Evolutionary conservation across 2,329 filamentous ascomycete genomes (phyloP), one percentile per base, ranked within the genome.

Genomic region (Nothomitra cinnamomea): DNA sequence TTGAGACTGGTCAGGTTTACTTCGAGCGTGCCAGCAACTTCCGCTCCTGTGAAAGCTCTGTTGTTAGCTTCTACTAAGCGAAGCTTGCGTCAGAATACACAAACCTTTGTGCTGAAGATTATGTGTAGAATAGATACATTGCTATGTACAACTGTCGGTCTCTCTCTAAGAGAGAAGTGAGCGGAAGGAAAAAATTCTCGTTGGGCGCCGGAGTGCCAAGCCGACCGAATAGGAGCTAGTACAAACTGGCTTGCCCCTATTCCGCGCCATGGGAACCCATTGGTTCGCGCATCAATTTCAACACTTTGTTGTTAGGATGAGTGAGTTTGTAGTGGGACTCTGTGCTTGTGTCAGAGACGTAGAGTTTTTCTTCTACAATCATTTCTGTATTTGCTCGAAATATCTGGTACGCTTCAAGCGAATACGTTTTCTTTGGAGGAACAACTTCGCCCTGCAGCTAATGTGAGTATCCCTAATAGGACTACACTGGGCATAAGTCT

Each of bases 351-450:
- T 42, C 40, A 42, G 40, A 42, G 40, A 42, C 40, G 40, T 42
- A 42, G 40, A 42, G 40, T 42, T 42, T 42, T 42, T 42, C 40
- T 42, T 42, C 40, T 42, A 42, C 40, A 42, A 42, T 42, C 40
- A 42, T 42, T 8, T 42, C 40, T 19, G 15, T 19, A 42, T 42
- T 19, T 42, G 40, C 40, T 42, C 40, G 40, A 42, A 42, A 42
- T 15, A 42, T 42, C 40, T 42, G 40, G 21, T 42, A 42, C 21
- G 40, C 40, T 15, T 42, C 40, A 42, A 42, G 40, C 40, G 40
- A 42, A 42, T 42, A 42, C 40, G n/a, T 42, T 42, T 42, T 15
- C 21, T 42, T 42, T 42, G 40, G 40, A 42, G 40, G 40, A 42
- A 42, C 40, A 19, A 42, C 40, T 42, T 42, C 40, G 40, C 40